Evolutionary conservation across 371 early-diverging fungal species (phyloP).

Genomic region (Mortierella sp.): DNA sequence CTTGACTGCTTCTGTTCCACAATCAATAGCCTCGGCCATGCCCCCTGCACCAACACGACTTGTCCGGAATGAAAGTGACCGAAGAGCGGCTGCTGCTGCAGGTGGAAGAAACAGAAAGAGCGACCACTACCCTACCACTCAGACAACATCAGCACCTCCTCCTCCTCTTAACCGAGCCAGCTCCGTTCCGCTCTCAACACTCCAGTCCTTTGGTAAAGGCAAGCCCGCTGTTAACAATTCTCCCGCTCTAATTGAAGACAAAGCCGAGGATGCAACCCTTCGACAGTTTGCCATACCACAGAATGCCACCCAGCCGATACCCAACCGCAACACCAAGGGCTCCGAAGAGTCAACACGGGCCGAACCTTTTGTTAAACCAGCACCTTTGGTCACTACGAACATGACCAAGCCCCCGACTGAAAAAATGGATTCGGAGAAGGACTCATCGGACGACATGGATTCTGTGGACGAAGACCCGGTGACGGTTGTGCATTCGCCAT

Average conservation of each 20-base stretch:
- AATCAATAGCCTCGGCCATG: conserved; percentile 36
- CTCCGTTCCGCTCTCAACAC: conserved; percentile 42
- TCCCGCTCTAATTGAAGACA: conserved; percentile 25
- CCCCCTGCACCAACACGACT: conserved; percentile 40
- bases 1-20: conserved; percentile 59
- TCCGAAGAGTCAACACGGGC: neutral
- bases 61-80: conserved; percentile 36
- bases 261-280: conserved; percentile 40
- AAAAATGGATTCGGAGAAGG: conserved; percentile 13
- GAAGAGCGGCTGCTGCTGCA: conserved; percentile 22
- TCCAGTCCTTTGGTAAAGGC: conserved; percentile 24
- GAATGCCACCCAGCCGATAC: neutral
- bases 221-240: conserved; percentile 20
- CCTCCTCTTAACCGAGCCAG: conserved; percentile 40
- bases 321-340: conserved; percentile 3
- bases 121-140: conserved; percentile 39
- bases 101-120: conserved; percentile 44
- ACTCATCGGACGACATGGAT: conserved; percentile 16
- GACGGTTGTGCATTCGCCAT: conserved; percentile 30
- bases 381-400: neutral
- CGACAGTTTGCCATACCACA: conserved; percentile 24
- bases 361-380: conserved; percentile 16
- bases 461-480: conserved; percentile 38
- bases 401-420: conserved; percentile 1
- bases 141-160: conserved; percentile 23